Base-by-base conservation (phyloP, 164 flowering plant genomes). In the Vitis cinerea region DNA sequence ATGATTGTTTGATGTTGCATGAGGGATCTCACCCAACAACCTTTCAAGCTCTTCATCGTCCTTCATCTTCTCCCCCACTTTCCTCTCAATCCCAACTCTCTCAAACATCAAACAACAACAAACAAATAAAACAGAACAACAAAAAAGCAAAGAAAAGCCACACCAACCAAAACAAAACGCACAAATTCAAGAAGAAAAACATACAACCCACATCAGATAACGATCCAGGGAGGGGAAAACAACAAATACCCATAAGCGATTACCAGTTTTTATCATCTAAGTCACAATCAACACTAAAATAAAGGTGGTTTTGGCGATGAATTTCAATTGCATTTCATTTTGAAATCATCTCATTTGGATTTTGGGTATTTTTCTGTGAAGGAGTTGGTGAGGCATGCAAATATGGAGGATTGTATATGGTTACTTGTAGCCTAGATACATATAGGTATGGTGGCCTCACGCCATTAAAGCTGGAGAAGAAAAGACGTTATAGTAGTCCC, bases 321-420 rank as follows among this genome's bases (percentile, higher is more conserved):
- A 76, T 64, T 71, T 76, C 74, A 71, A 73, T 71, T 54, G 72
- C 71, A 76, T 71, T 71, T 60, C 70, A 63, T 61, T 56, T 50
- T 15, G 30, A 64, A 57, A 29, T 56, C 64, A 70, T 64, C 61
- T 58, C 65, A 60, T 73, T 79, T 74, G 27, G 61, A 48, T 56
- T 75, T 55, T 67, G 71, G 69, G 66, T 59, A 23, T 54, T 71
- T 63, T n/a, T 71, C 50, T 51, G 19, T 13, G 52, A 53, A 31
- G 48, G 69, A 67, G 75, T 73, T 67, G 80, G 76, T 76, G 74
- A 74, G 61, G 69, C 83, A 80, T 72, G 83, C 80, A 77, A 70
- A 77, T 76, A 68, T 17, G 72, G 65, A 71, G 76, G 70, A 50
- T 59, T 62, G 53, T 64, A 74, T 71, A 77, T 69, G 72, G 69